phyloP scores from a whole-genome alignment of 305 asterid genomes.

The Euphrasia arctica region DNA sequence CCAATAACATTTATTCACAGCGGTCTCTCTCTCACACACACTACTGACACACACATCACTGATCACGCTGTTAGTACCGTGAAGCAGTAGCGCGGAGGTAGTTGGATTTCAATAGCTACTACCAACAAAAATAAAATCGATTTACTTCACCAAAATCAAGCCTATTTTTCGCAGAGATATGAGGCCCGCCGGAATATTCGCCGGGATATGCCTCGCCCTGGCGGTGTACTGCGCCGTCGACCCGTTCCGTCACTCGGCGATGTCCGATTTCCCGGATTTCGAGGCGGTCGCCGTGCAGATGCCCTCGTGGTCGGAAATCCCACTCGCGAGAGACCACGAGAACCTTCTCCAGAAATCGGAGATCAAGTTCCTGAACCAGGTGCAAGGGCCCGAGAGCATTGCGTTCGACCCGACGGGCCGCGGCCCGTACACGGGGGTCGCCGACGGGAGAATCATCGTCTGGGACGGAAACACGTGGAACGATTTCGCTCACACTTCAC shows the following conservation, averaged over 20 bases:
- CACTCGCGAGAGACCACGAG: constrained; percentile 50
- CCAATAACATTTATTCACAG: too few species aligned
- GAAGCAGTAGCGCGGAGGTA: constrained; percentile 22
- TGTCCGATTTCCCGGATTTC: constrained; percentile 65
- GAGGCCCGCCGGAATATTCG: constrained; percentile 42
- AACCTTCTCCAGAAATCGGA: constrained; percentile 81
- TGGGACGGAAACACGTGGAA: constrained; percentile 84
- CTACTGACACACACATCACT: neutral
- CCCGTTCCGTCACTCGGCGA: constrained; percentile 70
- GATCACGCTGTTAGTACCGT: neutral
- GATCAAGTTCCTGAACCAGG: constrained; percentile 64
- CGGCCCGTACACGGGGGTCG: constrained; percentile 81
- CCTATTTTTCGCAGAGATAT: constrained; percentile 21
- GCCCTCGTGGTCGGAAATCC: constrained; percentile 70
- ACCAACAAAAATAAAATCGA: too few species aligned
- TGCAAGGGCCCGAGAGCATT: constrained; percentile 90
- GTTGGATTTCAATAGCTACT: constrained; percentile 22
- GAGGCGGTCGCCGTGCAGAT: constrained; percentile 54
- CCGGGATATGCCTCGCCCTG: constrained; percentile 45
- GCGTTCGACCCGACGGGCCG: constrained; percentile 84
- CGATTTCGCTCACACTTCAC: constrained; percentile 86
- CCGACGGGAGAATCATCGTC: constrained; percentile 53
- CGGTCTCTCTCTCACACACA: constrained; percentile 5
- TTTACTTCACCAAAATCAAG: too few species aligned
- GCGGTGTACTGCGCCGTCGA: constrained; percentile 87